Evolutionary conservation across 805 yeast genomes (phyloP).

Genomic region (Cyberlindnera nakhonratchasimensis): DNA sequence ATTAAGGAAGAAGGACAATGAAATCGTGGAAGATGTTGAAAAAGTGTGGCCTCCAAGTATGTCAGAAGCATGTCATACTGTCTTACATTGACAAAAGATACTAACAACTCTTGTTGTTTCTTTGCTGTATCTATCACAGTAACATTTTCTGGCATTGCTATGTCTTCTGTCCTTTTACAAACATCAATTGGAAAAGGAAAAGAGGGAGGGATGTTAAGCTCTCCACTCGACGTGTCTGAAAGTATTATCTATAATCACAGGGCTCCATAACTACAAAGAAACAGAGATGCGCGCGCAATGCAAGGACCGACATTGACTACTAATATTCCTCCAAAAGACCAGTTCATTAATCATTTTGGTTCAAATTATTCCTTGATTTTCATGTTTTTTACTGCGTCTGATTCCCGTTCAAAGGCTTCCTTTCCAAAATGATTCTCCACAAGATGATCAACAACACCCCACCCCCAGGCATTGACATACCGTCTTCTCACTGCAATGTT

Average conservation of each 20-base stretch:
- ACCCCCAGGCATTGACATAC: slow-evolving; percentile 91
- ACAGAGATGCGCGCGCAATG: no score
- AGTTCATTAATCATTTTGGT: neutral
- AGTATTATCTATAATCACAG: neutral
- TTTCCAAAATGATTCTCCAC: slow-evolving; percentile 47
- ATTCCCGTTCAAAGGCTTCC: slow-evolving; percentile 5
- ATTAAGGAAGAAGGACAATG: slow-evolving; percentile 34
- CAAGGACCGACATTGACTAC: no score
- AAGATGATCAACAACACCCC: slow-evolving; percentile 87
- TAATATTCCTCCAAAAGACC: no score
- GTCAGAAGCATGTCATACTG: slow-evolving; percentile 36
- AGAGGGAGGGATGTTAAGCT: no score
- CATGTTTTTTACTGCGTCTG: slow-evolving; percentile 1
- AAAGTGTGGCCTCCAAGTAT: slow-evolving; percentile 31
- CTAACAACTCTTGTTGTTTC: slow-evolving; percentile 19
- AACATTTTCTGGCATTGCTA: neutral
- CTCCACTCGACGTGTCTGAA: no score
- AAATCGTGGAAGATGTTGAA: slow-evolving; percentile 24
- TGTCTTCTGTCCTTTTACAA: neutral
- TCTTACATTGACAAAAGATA: slow-evolving; percentile 25
- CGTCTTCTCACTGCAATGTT: slow-evolving; percentile 85
- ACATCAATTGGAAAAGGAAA: neutral
- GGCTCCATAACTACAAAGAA: neutral
- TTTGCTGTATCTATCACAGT: slow-evolving; percentile 2
- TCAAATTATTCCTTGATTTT: neutral